Conservation (phyloP, 306 rosid species). For the Spatholobus suberectus region DNA sequence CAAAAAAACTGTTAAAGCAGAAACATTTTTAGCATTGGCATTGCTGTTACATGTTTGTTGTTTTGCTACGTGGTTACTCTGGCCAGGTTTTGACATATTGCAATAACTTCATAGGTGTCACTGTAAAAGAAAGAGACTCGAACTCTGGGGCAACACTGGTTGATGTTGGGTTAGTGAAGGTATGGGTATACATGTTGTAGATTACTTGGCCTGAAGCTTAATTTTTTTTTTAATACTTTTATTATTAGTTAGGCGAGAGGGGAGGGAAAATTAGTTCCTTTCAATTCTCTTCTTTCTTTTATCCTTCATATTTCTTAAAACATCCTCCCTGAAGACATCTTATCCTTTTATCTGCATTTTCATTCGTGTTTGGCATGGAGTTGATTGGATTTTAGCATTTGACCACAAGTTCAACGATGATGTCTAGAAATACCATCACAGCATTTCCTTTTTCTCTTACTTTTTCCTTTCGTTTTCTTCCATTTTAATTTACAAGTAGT, state of each 20-base stretch:
- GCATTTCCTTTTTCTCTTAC: slow-evolving; percentile 15
- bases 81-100: slow-evolving; percentile 43
- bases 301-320: slow-evolving; percentile 13
- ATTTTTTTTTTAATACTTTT: not conserved
- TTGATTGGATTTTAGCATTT: slow-evolving; percentile 26
- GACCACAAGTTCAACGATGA: not conserved
- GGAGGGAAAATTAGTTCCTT: not conserved
- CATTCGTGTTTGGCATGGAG: slow-evolving; percentile 4
- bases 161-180: slow-evolving; percentile 95
- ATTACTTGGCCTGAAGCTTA: slow-evolving; percentile 28
- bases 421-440: slow-evolving; percentile 15
- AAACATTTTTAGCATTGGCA: slow-evolving; percentile 10
- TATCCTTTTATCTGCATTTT: slow-evolving; percentile 2
- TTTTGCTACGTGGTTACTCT: slow-evolving; percentile 21
- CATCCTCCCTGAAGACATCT: not conserved
- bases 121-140: slow-evolving; percentile 65
- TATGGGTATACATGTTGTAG: slow-evolving; percentile 39
- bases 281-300: not conserved
- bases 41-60: slow-evolving; percentile 36
- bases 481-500: slow-evolving; percentile 30
- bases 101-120: slow-evolving; percentile 66
- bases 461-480: slow-evolving; percentile 20
- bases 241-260: not conserved
- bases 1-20: not conserved
- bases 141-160: slow-evolving; percentile 64